A percentile compares a stretch with the other conserved stretches of the same genome.
phyloP scores from a whole-genome alignment of 2,329 filamentous ascomycete genomes.

The Pseudovirgaria hyperparasitica region DNA sequence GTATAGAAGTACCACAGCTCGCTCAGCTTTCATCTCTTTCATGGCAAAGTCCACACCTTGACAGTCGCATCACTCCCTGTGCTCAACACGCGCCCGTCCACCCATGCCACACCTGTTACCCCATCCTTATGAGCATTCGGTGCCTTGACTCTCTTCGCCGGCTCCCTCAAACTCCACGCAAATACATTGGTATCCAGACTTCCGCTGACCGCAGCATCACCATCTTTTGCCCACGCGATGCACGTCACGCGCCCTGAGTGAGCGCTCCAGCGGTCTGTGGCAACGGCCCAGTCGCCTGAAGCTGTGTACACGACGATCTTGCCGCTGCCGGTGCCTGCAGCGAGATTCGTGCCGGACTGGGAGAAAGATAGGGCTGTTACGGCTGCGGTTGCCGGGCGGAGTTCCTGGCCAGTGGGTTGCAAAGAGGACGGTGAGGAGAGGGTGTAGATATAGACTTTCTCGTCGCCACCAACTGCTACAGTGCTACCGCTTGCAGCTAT shows the following conservation, averaged over 20 bases:
- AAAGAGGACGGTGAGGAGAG: slow-evolving; percentile 41
- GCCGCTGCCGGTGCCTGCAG: slow-evolving; percentile 69
- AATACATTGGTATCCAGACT: slow-evolving; percentile 84
- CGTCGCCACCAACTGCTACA: slow-evolving; percentile 65
- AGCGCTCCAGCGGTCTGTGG: slow-evolving; percentile 67
- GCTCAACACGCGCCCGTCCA: slow-evolving; percentile 53
- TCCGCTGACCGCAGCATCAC: slow-evolving; percentile 70
- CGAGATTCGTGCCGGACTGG: slow-evolving; percentile 60
- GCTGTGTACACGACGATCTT: slow-evolving; percentile 73
- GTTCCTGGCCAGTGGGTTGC: slow-evolving; percentile 38
- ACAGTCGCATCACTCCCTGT: slow-evolving; percentile 79
- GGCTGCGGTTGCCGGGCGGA: slow-evolving; percentile 56
- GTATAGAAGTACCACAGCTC: too few species aligned
- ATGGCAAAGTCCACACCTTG: slow-evolving; percentile 92
- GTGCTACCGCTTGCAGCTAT: slow-evolving; percentile 55
- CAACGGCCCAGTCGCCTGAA: slow-evolving; percentile 52
- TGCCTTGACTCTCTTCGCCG: slow-evolving; percentile 72
- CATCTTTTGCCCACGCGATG: slow-evolving; percentile 63
- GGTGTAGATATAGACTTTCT: slow-evolving; percentile 67
- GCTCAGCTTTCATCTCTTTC: too few species aligned
- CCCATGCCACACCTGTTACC: slow-evolving; percentile 76
- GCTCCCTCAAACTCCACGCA: slow-evolving; percentile 77
- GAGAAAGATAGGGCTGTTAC: slow-evolving; percentile 81
- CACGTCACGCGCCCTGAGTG: slow-evolving; percentile 56
- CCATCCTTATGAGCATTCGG: slow-evolving; percentile 92